A percentile compares a stretch with the other conserved stretches of the same genome.
These are phyloP conservation scores for Bryopsis sp. DNA, from an alignment of 139 green algal species.

Conservation along the genomic window DNA sequence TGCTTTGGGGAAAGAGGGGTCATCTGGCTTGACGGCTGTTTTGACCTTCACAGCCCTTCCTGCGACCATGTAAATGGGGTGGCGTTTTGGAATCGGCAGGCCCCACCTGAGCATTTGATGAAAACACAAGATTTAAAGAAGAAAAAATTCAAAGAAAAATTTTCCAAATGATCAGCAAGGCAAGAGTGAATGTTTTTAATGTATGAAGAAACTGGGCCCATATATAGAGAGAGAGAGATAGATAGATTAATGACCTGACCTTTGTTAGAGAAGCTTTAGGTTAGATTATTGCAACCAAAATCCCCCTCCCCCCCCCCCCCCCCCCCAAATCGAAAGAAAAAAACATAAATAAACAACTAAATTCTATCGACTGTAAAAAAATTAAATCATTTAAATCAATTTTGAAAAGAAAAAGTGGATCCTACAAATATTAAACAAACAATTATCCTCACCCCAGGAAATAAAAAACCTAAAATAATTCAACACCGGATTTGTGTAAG, in stretches of 20 bases:
- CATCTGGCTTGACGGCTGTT: neutral
- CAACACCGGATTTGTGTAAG: too few species aligned
- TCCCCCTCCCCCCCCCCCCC: too few species aligned
- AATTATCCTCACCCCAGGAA: neutral
- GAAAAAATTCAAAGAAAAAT: neutral
- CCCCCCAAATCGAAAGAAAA: too few species aligned
- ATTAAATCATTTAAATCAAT: neutral
- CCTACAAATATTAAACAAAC: neutral
- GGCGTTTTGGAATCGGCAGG: slow-evolving; percentile 5
- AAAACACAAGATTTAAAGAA: neutral
- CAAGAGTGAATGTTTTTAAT: neutral
- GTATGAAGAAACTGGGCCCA: neutral
- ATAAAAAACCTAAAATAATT: too few species aligned
- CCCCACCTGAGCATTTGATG: slow-evolving; percentile 1
- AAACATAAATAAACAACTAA: too few species aligned
- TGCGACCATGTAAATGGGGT: slow-evolving; percentile 16
- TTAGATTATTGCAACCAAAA: too few species aligned
- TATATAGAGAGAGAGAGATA: too few species aligned
- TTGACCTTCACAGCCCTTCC: slow-evolving; percentile 12
- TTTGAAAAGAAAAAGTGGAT: neutral
- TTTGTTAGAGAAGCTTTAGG: too few species aligned
- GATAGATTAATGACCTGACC: too few species aligned
- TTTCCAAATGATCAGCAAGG: neutral
- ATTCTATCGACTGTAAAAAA: too few species aligned
- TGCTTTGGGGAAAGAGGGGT: neutral